Percentiles rank a stretch among this genome's conserved stretches.
phyloP scores from a whole-genome alignment of 2,329 filamentous ascomycete genomes.

The Sphaceloma murrayae region DNA sequence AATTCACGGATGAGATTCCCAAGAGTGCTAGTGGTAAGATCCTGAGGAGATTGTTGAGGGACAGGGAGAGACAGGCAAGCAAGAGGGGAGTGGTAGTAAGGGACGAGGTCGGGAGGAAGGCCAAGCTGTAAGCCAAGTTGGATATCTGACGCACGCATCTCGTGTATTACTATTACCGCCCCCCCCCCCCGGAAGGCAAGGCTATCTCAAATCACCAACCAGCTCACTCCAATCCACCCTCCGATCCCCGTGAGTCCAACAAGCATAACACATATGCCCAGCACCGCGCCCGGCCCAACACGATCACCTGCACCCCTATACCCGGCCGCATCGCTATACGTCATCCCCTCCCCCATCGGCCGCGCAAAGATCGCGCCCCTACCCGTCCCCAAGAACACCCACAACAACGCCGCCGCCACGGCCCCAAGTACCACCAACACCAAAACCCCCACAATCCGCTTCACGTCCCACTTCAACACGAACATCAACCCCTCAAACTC shows the following conservation, averaged over 20 bases:
- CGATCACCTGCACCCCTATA: slow-evolving; percentile 28
- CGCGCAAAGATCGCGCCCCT: slow-evolving; percentile 3
- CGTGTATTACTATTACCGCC: too few relatives aligned
- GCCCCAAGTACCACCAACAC: slow-evolving; percentile 25
- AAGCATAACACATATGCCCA: slow-evolving; percentile 30
- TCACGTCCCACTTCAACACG: slow-evolving; percentile 28
- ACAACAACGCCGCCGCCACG: slow-evolving; percentile 27
- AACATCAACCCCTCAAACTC: slow-evolving; percentile 30
- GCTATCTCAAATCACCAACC: slow-evolving; percentile 27
- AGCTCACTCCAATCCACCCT: slow-evolving; percentile 32
- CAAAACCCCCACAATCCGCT: slow-evolving; percentile 25
- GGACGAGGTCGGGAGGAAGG: slow-evolving; percentile 24
- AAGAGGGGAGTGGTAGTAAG: slow-evolving; percentile 26
- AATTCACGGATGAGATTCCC: slow-evolving; percentile 58
- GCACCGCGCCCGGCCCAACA: slow-evolving; percentile 27
- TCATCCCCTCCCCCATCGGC: background rate
- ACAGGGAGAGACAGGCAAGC: slow-evolving; percentile 31
- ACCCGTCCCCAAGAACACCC: slow-evolving; percentile 30
- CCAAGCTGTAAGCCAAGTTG: slow-evolving; percentile 24
- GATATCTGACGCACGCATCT: too few relatives aligned
- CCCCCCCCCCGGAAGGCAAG: background rate
- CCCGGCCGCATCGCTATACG: slow-evolving; percentile 21
- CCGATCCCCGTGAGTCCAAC: slow-evolving; percentile 27
- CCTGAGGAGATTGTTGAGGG: slow-evolving; percentile 50
- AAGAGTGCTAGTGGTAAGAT: slow-evolving; percentile 71